phyloP scores from a whole-genome alignment of 192 early-diverging fungal genomes.

The Backusella circina region DNA sequence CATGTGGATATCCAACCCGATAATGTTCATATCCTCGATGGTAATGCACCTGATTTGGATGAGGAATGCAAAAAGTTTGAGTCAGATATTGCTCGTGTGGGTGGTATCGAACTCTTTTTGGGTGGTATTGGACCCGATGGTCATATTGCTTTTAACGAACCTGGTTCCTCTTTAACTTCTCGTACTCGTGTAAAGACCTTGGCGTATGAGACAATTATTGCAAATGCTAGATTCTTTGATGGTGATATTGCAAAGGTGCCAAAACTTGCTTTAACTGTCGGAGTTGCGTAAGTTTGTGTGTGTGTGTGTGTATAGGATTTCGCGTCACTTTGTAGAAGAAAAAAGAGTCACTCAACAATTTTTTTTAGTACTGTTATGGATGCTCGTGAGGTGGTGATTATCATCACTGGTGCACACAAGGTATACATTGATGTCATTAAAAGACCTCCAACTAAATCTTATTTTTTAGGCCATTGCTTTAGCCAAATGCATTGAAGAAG shows the following conservation, averaged over 20 bases:
- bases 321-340: neutral
- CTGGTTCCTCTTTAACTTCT: conserved; percentile 78
- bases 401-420: conserved; percentile 85
- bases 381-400: conserved; percentile 75
- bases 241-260: conserved; percentile 81
- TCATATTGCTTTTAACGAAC: conserved; percentile 90
- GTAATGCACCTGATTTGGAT: conserved; percentile 77
- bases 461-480: conserved; percentile 46
- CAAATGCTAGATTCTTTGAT: conserved; percentile 83
- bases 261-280: conserved; percentile 80
- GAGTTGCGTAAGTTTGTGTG: conserved; percentile 56
- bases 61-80: conserved; percentile 77
- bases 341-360: neutral
- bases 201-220: conserved; percentile 83
- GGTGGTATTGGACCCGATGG: conserved; percentile 90
- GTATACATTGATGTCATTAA: neutral
- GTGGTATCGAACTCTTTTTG: conserved; percentile 85
- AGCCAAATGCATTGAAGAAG: conserved; percentile 78
- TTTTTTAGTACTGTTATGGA: conserved; percentile 75
- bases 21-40: conserved; percentile 82
- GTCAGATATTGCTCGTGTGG: conserved; percentile 69
- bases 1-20: conserved; percentile 80
- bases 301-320: neutral
- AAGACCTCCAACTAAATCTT: neutral
- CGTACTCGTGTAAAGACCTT: conserved; percentile 85